Conservation (phyloP, 768 basidiomycete species). For the Strobilomyces dryophilus region DNA sequence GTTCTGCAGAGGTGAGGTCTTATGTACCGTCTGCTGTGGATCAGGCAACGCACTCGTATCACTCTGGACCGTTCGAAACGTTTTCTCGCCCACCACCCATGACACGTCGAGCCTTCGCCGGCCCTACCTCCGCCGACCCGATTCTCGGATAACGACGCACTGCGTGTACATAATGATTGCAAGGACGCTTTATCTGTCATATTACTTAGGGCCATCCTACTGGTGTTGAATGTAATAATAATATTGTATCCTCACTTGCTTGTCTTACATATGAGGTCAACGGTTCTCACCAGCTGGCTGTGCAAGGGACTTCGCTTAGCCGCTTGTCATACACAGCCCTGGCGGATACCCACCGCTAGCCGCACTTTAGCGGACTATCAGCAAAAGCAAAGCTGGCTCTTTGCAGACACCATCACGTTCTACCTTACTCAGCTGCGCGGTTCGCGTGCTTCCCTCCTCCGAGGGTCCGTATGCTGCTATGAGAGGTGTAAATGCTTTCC, state of each 20-base stretch:
- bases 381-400: conserved; percentile 27
- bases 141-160: not conserved
- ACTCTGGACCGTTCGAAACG: conserved; percentile 27
- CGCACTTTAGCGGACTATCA: conserved; percentile 2
- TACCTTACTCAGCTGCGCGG: conserved; percentile 32
- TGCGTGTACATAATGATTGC: conserved; percentile 25
- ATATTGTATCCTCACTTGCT: conserved; percentile 15
- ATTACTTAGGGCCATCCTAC: conserved; percentile 15
- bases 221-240: conserved; percentile 10
- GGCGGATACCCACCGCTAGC: conserved; percentile 5
- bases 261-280: conserved; percentile 13
- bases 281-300: not conserved
- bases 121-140: not conserved
- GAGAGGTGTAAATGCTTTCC: conserved; percentile 38
- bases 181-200: conserved; percentile 13
- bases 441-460: conserved; percentile 11
- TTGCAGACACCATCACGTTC: conserved; percentile 14
- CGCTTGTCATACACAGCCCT: conserved; percentile 11
- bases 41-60: conserved; percentile 7
- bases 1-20: conserved; percentile 57
- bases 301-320: not conserved
- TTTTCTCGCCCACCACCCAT: conserved; percentile 37
- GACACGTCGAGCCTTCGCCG: conserved; percentile 1
- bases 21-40: conserved; percentile 43
- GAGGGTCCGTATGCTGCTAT: conserved; percentile 27